Conservation (phyloP, 2,329 filamentous ascomycete species). For the Talaromyces rugulosus region DNA sequence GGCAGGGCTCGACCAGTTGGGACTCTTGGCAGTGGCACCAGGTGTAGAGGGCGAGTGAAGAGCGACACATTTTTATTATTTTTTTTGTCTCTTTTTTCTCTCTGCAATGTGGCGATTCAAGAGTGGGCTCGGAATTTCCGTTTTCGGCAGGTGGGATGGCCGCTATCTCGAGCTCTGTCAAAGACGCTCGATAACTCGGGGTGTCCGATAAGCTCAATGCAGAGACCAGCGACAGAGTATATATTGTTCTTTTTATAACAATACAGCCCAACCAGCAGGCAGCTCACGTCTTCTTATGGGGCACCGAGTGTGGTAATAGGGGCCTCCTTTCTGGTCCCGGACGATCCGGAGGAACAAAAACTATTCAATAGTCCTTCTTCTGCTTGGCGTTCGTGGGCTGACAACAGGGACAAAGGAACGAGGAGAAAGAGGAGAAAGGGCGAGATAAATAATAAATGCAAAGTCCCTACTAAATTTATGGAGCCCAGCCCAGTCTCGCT, state of each 20-base stretch:
- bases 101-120: not conserved
- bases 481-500: not conserved
- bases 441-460: not conserved
- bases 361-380: too few species aligned
- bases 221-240: not conserved
- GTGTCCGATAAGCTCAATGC: not conserved
- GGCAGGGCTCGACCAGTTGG: constrained; percentile 27
- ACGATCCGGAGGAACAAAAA: not conserved
- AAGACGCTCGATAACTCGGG: not conserved
- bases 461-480: not conserved
- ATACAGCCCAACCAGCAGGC: not conserved
- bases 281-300: not conserved
- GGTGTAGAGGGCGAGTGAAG: constrained; percentile 33
- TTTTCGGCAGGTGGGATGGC: constrained; percentile 9
- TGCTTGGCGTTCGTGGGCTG: too few species aligned
- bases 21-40: constrained; percentile 38
- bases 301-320: not conserved
- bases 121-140: not conserved
- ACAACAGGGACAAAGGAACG: not conserved
- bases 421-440: not conserved
- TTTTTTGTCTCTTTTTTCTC: not conserved
- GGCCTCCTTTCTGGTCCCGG: not conserved
- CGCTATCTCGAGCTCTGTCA: not conserved
- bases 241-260: not conserved
- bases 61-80: constrained; percentile 28